Evolutionary conservation across 192 early-diverging fungal genomes (phyloP).

Genomic region (Obelidium mucronatum): DNA sequence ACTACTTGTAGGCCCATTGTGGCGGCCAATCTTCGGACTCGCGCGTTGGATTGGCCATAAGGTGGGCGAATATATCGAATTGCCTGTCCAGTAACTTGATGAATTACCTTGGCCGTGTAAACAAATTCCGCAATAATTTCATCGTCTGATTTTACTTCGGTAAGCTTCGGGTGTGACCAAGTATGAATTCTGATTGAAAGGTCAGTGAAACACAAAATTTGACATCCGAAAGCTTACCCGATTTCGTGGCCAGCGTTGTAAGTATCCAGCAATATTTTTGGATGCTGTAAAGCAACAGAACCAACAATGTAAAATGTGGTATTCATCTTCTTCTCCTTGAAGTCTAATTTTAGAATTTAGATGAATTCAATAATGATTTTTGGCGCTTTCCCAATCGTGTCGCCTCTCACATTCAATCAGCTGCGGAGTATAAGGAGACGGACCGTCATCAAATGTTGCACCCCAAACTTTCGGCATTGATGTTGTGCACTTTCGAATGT

Average conservation of each 20-base stretch:
- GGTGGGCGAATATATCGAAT: background rate
- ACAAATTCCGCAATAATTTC: constrained; percentile 72
- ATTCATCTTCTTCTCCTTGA: background rate
- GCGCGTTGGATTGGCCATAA: background rate
- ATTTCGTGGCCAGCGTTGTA: constrained; percentile 56
- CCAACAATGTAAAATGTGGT: constrained; percentile 62
- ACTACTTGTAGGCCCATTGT: background rate
- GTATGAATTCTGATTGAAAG: constrained; percentile 41
- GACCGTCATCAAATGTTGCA: constrained; percentile 43
- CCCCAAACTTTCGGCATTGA: constrained; percentile 36
- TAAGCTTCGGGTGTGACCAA: constrained; percentile 66
- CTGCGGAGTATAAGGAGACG: background rate
- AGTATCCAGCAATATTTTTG: constrained; percentile 52
- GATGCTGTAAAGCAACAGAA: constrained; percentile 47
- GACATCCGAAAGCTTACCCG: background rate
- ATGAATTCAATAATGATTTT: background rate
- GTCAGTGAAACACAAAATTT: background rate
- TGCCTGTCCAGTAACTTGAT: constrained; percentile 35
- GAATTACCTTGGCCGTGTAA: constrained; percentile 61
- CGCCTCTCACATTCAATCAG: background rate
- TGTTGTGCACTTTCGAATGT: constrained; percentile 29
- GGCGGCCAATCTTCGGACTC: background rate
- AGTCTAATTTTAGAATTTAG: background rate
- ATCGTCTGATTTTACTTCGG: constrained; percentile 68
- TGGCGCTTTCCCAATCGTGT: background rate